phyloP scores from a whole-genome alignment of 2,329 filamentous ascomycete genomes.

The Graphilbum fragrans region DNA sequence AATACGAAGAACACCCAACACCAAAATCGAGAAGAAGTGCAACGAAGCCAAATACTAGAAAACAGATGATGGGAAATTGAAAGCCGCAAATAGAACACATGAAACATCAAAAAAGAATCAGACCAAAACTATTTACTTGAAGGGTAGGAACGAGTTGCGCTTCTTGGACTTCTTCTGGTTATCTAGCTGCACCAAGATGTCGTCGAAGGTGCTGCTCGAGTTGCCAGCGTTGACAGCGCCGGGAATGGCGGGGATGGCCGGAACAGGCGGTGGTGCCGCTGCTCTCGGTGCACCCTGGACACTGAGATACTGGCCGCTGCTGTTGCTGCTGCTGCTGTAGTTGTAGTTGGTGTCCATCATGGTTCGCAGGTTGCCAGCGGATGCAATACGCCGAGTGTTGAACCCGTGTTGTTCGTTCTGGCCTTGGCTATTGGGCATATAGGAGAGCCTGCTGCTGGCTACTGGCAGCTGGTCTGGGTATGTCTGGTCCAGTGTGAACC shows the following conservation, averaged over 20 bases:
- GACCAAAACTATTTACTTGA: slow-evolving; percentile 1
- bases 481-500: slow-evolving; percentile 21
- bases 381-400: slow-evolving; percentile 10
- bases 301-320: too few relatives aligned
- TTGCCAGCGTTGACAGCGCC: neutral
- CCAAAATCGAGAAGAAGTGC: too few relatives aligned
- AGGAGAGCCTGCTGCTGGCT: too few relatives aligned
- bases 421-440: too few relatives aligned
- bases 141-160: slow-evolving; percentile 14
- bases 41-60: neutral
- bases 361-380: slow-evolving; percentile 12
- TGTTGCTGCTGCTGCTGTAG: too few relatives aligned
- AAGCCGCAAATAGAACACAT: too few relatives aligned
- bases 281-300: too few relatives aligned
- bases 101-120: neutral
- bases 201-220: slow-evolving; percentile 19
- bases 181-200: slow-evolving; percentile 23
- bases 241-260: neutral
- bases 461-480: slow-evolving; percentile 7
- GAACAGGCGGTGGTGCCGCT: too few relatives aligned
- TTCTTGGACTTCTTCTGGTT: slow-evolving; percentile 17
- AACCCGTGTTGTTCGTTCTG: neutral
- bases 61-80: too few relatives aligned
- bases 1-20: too few relatives aligned
- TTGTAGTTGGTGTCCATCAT: too few relatives aligned